phyloP scores from a whole-genome alignment of 495 filamentous ascomycete species.

The Neurospora hispaniola region DNA sequence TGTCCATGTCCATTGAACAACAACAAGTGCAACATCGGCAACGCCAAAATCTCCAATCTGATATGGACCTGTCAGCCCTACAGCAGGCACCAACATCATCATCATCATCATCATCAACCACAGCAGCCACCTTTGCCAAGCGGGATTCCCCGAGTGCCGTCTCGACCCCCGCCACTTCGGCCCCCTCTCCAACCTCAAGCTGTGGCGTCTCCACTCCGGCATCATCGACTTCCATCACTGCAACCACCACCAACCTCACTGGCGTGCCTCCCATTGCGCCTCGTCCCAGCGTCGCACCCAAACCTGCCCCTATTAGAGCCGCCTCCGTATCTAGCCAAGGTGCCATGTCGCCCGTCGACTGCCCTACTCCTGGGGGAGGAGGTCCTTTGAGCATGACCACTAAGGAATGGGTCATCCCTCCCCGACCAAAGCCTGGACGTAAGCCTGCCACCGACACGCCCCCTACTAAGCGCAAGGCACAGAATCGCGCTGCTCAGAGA shows the following conservation, averaged over 20 bases:
- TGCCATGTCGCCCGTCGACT: conserved; percentile 17
- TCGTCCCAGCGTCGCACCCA: conserved; percentile 17
- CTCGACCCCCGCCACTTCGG: conserved; percentile 19
- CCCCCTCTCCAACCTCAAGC: conserved; percentile 12
- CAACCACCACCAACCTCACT: background rate
- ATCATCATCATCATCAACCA: background rate
- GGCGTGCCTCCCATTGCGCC: conserved; percentile 16
- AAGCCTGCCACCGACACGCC: conserved; percentile 88
- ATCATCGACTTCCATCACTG: conserved; percentile 9
- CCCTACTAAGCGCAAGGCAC: conserved; percentile 83
- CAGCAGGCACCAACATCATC: background rate
- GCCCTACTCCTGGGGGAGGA: conserved; percentile 10
- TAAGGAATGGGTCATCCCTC: conserved; percentile 82
- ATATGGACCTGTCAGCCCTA: background rate
- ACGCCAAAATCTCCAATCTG: conserved; percentile 7
- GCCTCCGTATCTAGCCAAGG: conserved; percentile 10
- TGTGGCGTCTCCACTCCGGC: conserved; percentile 13
- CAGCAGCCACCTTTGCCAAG: conserved; percentile 2
- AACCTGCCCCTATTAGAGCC: conserved; percentile 5
- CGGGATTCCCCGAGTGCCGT: conserved; percentile 9
- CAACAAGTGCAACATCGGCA: conserved; percentile 4
- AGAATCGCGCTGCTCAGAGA: conserved; percentile 87
- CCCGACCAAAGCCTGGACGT: conserved; percentile 82
- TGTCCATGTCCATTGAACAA: background rate
- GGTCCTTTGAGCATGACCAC: conserved; percentile 47